Percentiles rank a stretch among this genome's conserved stretches.
phyloP scores from a whole-genome alignment of 352 stramenopile genomes.

The Globisporangium acanthophoron region DNA sequence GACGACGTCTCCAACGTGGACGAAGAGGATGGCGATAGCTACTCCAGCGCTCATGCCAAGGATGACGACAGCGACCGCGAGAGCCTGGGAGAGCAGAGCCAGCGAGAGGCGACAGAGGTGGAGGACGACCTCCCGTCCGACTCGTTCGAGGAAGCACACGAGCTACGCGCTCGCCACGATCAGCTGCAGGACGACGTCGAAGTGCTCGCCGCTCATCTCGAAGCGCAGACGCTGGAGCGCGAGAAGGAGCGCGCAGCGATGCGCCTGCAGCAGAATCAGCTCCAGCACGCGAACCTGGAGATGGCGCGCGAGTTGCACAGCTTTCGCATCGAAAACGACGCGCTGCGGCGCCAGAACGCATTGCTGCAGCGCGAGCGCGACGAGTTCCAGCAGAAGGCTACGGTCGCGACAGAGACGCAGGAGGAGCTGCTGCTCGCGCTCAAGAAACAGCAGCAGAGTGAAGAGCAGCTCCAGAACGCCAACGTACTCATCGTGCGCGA shows the following conservation, averaged over 20 bases:
- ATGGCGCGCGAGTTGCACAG: slow-evolving; percentile 27
- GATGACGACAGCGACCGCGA: slow-evolving; percentile 1
- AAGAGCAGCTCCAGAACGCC: slow-evolving; percentile 25
- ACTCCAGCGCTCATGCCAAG: background rate
- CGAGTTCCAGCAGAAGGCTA: slow-evolving; percentile 18
- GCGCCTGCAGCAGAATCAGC: slow-evolving; percentile 12
- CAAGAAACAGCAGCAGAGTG: slow-evolving; percentile 31
- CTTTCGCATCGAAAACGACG: slow-evolving; percentile 40
- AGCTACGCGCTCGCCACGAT: slow-evolving; percentile 14
- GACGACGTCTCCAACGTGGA: slow-evolving; percentile 7
- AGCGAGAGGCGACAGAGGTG: slow-evolving; percentile 11
- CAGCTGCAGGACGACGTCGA: slow-evolving; percentile 55
- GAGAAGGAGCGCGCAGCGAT: slow-evolving; percentile 19
- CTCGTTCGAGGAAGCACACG: background rate
- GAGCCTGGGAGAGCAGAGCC: slow-evolving; percentile 11
- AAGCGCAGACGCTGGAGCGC: slow-evolving; percentile 27
- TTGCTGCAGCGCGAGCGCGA: slow-evolving; percentile 20
- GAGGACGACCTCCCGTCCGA: slow-evolving; percentile 2
- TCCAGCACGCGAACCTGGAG: slow-evolving; percentile 14
- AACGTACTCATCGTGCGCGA: slow-evolving; percentile 20
- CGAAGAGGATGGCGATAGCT: slow-evolving; percentile 7
- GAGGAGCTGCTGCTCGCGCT: slow-evolving; percentile 48
- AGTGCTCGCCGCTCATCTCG: slow-evolving; percentile 46
- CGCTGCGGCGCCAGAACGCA: slow-evolving; percentile 32
- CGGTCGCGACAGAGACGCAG: slow-evolving; percentile 27